Percentiles rank a stretch among this genome's conserved stretches.
These are phyloP conservation scores for Arabidopsis thaliana DNA, from an alignment of 345 rosid species.

Conservation along the genomic window DNA sequence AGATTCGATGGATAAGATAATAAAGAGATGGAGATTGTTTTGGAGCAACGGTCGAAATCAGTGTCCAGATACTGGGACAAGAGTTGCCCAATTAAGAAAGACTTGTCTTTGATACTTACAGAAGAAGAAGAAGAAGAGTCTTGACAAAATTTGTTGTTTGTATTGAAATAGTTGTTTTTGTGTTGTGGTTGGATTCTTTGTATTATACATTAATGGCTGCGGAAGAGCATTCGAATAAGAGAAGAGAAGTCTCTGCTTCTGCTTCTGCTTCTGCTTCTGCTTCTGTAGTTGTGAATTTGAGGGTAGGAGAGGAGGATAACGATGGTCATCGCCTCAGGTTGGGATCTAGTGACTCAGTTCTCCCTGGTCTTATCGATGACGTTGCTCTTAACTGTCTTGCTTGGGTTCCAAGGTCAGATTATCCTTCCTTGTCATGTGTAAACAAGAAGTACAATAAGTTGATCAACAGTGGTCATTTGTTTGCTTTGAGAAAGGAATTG, in stretches of 20 bases:
- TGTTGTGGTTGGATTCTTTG: conserved; percentile 37
- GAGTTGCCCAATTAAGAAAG: conserved; percentile 33
- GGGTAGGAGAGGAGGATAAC: conserved; percentile 53
- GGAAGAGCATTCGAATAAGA: conserved; percentile 44
- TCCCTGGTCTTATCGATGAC: conserved; percentile 82
- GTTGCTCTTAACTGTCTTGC: conserved; percentile 76
- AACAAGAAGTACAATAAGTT: conserved; percentile 64
- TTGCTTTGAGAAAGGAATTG: conserved; percentile 61
- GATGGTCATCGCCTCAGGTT: conserved; percentile 52
- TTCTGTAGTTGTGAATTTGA: conserved; percentile 34
- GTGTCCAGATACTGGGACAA: conserved; percentile 46
- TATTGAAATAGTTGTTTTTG: conserved; percentile 36
- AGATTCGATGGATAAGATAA: conserved; percentile 37
- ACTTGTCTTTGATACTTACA: conserved; percentile 25
- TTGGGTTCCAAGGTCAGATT: conserved; percentile 62
- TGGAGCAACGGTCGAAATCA: conserved; percentile 47
- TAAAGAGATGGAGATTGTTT: conserved; percentile 49
- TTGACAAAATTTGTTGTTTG: conserved; percentile 35
- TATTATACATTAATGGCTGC: conserved; percentile 45
- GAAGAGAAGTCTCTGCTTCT: conserved; percentile 45
- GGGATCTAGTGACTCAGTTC: conserved; percentile 71
- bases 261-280: conserved; percentile 24
- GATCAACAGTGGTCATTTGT: conserved; percentile 57
- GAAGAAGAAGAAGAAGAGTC: conserved; percentile 8
- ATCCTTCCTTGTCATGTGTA: conserved; percentile 59